Percentiles rank a stretch among this genome's conserved stretches.
These are phyloP conservation scores for Metschnikowia aberdeeniae DNA, from an alignment of 805 yeast genomes.

Conservation along the genomic window DNA sequence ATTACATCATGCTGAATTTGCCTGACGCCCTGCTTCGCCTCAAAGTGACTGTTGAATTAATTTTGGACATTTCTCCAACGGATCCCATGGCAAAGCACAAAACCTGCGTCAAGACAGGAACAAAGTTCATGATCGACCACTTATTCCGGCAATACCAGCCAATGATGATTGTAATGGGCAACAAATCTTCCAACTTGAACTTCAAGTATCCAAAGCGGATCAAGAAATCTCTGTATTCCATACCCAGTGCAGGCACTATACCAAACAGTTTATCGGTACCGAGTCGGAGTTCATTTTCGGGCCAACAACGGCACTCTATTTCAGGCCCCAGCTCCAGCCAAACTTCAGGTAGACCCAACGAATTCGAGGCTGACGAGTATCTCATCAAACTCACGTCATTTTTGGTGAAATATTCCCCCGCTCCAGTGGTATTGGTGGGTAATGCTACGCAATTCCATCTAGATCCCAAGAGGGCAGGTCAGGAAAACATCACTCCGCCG, in stretches of 20 bases:
- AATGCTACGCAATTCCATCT: conserved; percentile 20
- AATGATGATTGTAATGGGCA: conserved; percentile 34
- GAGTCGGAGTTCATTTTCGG: conserved; percentile 4
- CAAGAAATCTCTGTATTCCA: conserved; percentile 10
- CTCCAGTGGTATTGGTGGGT: conserved; percentile 39
- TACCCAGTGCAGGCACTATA: neutral
- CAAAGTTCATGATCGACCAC: conserved; percentile 34
- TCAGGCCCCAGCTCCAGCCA: neutral
- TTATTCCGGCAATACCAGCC: conserved; percentile 41
- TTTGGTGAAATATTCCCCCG: conserved; percentile 34
- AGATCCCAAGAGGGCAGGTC: neutral
- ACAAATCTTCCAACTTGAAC: conserved; percentile 37
- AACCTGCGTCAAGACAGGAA: conserved; percentile 17
- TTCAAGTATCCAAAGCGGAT: conserved; percentile 38
- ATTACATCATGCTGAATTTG: conserved; percentile 17
- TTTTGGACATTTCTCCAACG: conserved; percentile 20
- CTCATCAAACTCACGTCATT: conserved; percentile 37
- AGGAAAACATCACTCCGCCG: neutral
- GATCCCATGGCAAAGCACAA: conserved; percentile 11
- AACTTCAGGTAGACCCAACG: conserved; percentile 1
- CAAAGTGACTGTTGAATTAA: conserved; percentile 39
- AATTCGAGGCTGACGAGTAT: conserved; percentile 21
- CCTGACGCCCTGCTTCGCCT: conserved; percentile 21
- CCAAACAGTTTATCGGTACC: neutral
- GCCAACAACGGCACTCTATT: conserved; percentile 8